Evolutionary conservation across 768 basidiomycete genomes (phyloP), one percentile per base, ranked within the genome.

Genomic region (Podaxis carcinomalis): DNA sequence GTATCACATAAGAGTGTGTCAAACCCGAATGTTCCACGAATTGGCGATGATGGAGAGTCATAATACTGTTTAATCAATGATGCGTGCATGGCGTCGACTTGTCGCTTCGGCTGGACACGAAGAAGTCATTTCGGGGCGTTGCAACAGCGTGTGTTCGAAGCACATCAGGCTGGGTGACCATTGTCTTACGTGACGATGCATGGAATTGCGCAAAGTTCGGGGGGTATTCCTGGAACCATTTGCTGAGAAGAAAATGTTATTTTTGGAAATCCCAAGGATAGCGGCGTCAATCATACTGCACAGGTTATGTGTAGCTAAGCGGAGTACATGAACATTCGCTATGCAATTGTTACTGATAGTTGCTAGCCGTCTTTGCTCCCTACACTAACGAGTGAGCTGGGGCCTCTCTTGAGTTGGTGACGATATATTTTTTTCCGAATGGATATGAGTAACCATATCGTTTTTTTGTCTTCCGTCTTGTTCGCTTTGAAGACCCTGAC

Each of bases 61-160:
- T 7, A 32, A 2, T 32, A 32, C 27, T 6, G 5, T 9, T 32
- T 32, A 32, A 32, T 9, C 32, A 35, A 47, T 13, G 39, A 39
- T 9, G 52, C 19, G 36, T 54, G 23, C 6, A 27, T 27, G 21
- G 23, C 36, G 36, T 21, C 10, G 56, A 32, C 36, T 49, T 37
- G 57, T 36, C 36, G n/a, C 23, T 39, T 27, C 57, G 42, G 57
- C 57, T 58, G 57, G 47, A 27, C 28, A 42, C 23, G 46, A 50
- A 39, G 32, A 58, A 50, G 32, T 32, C 47, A 49, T 23, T 27
- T 14, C 40, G 9, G 36, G 47, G 39, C 35, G 19, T 27, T 58
- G 10, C 36, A 37, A 2, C 36, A 36, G 35, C 7, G 36, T 21
- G 49, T 47, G 47, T 47, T 51, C 44, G 37, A 50, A 7, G 21